Evolutionary conservation across 768 basidiomycete species (phyloP).

Genomic region (Amanita fuliginea): DNA sequence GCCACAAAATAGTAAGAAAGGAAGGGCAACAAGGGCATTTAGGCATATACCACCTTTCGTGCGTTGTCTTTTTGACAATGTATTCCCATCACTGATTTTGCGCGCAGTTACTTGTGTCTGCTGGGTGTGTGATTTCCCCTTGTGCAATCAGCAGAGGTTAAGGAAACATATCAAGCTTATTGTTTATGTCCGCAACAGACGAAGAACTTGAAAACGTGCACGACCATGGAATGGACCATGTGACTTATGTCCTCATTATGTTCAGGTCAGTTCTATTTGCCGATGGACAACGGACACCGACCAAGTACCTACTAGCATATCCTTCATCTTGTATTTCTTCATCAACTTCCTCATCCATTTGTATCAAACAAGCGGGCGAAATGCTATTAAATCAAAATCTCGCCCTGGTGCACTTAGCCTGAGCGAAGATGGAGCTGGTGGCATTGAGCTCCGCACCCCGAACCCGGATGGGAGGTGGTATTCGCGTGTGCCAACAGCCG

Average conservation of each 20-base stretch:
- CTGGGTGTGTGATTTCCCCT: slow-evolving; percentile 36
- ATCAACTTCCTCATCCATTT: slow-evolving; percentile 62
- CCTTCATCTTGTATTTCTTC: slow-evolving; percentile 71
- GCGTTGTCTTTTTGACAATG: slow-evolving; percentile 20
- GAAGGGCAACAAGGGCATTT: slow-evolving; percentile 45
- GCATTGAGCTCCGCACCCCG: background rate
- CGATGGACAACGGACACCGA: background rate
- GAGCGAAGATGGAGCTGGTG: background rate
- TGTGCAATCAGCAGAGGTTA: background rate
- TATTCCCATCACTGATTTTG: slow-evolving; percentile 4
- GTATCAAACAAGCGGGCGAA: slow-evolving; percentile 52
- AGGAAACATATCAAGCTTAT: slow-evolving; percentile 30
- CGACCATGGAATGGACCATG: slow-evolving; percentile 75
- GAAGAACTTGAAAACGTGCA: slow-evolving; percentile 73
- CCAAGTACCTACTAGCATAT: slow-evolving; percentile 31
- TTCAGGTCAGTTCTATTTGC: slow-evolving; percentile 41
- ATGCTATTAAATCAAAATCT: slow-evolving; percentile 12
- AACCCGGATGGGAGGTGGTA: slow-evolving; percentile 9
- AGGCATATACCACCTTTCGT: slow-evolving; percentile 86
- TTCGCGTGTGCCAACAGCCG: slow-evolving; percentile 8
- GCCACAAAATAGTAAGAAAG: slow-evolving; percentile 15
- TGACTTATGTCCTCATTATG: slow-evolving; percentile 81
- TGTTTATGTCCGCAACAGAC: slow-evolving; percentile 92
- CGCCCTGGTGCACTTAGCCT: background rate
- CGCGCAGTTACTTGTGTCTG: slow-evolving; percentile 55